Percentiles rank a stretch among this genome's conserved stretches.
Conservation (phyloP, 2,329 filamentous ascomycete species). For the Aspergillus aculeatus region DNA sequence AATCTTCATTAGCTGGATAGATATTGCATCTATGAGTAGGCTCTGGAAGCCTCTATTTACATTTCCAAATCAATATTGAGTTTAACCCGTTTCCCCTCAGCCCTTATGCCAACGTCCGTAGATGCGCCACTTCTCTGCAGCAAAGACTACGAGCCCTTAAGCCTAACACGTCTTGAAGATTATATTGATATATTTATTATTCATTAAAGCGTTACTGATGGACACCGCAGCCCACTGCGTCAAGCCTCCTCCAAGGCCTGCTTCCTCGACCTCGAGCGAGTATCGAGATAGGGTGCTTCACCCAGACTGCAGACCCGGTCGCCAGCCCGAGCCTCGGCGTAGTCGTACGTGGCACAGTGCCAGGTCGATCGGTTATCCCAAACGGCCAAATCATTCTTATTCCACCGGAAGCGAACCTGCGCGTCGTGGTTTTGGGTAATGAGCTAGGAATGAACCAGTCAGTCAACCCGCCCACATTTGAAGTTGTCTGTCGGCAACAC, state of each 20-base stretch:
- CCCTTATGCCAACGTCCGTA: too few species aligned
- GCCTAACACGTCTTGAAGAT: not conserved
- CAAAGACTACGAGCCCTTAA: too few species aligned
- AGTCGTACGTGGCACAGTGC: constrained; percentile 44
- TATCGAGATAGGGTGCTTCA: constrained; percentile 54
- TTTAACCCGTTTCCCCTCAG: not conserved
- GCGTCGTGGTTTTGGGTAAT: constrained; percentile 52
- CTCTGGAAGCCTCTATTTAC: not conserved
- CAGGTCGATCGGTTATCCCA: constrained; percentile 35
- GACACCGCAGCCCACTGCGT: not conserved
- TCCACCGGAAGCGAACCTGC: constrained; percentile 52
- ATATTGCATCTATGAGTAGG: not conserved
- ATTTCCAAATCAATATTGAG: not conserved
- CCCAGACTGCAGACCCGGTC: constrained; percentile 52
- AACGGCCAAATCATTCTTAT: constrained; percentile 45
- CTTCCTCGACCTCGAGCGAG: constrained; percentile 36
- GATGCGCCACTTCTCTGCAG: too few species aligned
- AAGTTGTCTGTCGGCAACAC: constrained; percentile 4
- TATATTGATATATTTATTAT: not conserved
- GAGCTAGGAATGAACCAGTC: constrained; percentile 8
- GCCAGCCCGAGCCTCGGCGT: constrained; percentile 44
- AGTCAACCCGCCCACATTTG: not conserved
- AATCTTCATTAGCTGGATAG: not conserved
- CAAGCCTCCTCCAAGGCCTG: constrained; percentile 30
- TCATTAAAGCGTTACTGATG: not conserved